Evolutionary conservation across 495 filamentous ascomycete species (phyloP), one percentile per base, ranked within the genome.

Genomic region (Penicillium steckii): DNA sequence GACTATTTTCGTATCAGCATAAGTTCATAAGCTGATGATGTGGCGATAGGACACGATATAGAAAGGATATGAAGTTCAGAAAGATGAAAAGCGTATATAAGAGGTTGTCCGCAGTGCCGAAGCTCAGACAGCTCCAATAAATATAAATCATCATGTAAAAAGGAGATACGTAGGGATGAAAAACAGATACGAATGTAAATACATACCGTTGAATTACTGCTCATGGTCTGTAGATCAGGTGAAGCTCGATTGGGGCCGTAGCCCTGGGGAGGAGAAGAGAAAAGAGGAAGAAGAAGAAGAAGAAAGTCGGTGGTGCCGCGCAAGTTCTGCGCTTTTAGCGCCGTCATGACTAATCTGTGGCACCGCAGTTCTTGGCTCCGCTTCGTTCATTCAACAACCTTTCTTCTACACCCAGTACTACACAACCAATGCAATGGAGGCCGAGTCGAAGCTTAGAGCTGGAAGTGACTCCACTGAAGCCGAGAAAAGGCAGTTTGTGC

Each of bases 81-180:
- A 51, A 67, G 38, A 64, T 65, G 53, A 74, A 74, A 74, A 68
- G 74, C 74, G 77, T 73, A 76, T 78, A 71, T 68, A 68, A 65
- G 70, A 63, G 60, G 70, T 73, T 75, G 60, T 78, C 68, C 73
- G 66, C 76, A 71, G 77, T 72, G 69, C 69, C 67, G 52, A 70
- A 73, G 72, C 81, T 93, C 87, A 85, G 92, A 97, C 90, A 97
- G 92, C 92, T 97, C 92, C 92, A 97, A 96, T 95, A 95, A 78
- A 65, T 68, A 65, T 62, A 62, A 64, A 57, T 87, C 84, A 87
- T 88, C 85, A 86, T 74, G 58, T 46, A 29, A 19, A 46, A 25
- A 62, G 38, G 37, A 26, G 63, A 32, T 44, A 26, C 35, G 26
- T 46, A 32, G 30, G 44, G 43, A 41, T 42, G 43, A 50, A 13